These are phyloP conservation scores for Parachaetomium inaequale DNA, from an alignment of 495 filamentous ascomycete species.

Conservation along the genomic window DNA sequence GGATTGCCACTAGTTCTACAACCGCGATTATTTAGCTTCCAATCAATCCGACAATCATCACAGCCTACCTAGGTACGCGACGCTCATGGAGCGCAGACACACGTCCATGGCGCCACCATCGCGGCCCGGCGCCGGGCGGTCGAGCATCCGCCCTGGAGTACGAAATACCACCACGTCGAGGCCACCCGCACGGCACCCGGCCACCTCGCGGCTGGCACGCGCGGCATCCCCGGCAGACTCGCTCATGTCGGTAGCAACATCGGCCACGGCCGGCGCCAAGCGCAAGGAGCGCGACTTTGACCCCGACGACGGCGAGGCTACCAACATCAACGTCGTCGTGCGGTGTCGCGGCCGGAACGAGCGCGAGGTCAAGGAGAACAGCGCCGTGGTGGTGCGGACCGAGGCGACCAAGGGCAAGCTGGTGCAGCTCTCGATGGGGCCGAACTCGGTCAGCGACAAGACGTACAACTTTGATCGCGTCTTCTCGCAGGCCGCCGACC, in stretches of 20 bases:
- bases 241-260: constrained; percentile 51
- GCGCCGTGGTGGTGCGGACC: constrained; percentile 81
- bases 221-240: constrained; percentile 63
- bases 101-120: constrained; percentile 26
- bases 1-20: no score
- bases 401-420: constrained; percentile 79
- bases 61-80: constrained; percentile 18
- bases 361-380: constrained; percentile 88
- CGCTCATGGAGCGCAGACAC: constrained; percentile 36
- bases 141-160: constrained; percentile 32
- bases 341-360: constrained; percentile 90
- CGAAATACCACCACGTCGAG: constrained; percentile 18
- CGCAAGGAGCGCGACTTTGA: constrained; percentile 83
- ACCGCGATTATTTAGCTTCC: constrained; percentile 4
- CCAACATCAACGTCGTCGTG: constrained; percentile 96
- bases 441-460: constrained; percentile 89
- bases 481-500: constrained; percentile 93
- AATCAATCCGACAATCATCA: background rate
- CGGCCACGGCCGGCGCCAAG: constrained; percentile 55
- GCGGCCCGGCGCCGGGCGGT: constrained; percentile 20
- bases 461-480: constrained; percentile 96
- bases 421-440: constrained; percentile 87
- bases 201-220: constrained; percentile 37
- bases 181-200: constrained; percentile 16
- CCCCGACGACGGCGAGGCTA: constrained; percentile 68